These are phyloP conservation scores for Malbranchea cinnamomea DNA, from an alignment of 2,329 filamentous ascomycete genomes.

Conservation along the genomic window DNA sequence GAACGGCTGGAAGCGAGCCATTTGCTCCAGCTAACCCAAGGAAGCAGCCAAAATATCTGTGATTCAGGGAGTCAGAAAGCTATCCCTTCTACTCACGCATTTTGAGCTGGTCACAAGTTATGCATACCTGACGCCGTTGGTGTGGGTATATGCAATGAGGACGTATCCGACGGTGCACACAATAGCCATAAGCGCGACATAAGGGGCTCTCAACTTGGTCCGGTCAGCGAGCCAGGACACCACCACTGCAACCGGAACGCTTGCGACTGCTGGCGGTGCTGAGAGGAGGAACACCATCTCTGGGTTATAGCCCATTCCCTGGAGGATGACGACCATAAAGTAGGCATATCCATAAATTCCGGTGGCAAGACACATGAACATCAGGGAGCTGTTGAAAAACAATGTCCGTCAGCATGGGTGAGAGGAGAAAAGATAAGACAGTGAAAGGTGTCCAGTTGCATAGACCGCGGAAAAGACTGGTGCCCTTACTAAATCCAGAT, in stretches of 20 bases:
- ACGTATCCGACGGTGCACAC: slow-evolving; percentile 50
- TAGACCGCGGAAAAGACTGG: neutral
- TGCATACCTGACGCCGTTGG: slow-evolving; percentile 33
- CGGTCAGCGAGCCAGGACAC: slow-evolving; percentile 49
- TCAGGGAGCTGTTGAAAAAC: slow-evolving; percentile 3
- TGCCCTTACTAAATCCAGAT: slow-evolving; percentile 8
- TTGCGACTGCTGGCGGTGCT: slow-evolving; percentile 49
- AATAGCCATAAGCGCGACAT: slow-evolving; percentile 49
- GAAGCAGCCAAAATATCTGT: slow-evolving; percentile 53
- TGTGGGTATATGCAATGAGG: slow-evolving; percentile 50
- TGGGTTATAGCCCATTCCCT: slow-evolving; percentile 45
- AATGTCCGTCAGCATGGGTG: too few species aligned
- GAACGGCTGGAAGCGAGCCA: slow-evolving; percentile 52
- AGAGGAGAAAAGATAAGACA: neutral
- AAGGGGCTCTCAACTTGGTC: slow-evolving; percentile 46
- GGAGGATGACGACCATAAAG: slow-evolving; percentile 4
- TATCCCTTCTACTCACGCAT: too few species aligned
- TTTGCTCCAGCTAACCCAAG: slow-evolving; percentile 56
- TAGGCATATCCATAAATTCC: slow-evolving; percentile 5
- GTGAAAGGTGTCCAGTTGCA: too few species aligned
- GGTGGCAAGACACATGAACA: slow-evolving; percentile 6
- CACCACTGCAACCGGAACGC: slow-evolving; percentile 42
- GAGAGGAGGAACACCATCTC: slow-evolving; percentile 50
- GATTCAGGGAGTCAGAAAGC: too few species aligned
- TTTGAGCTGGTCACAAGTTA: too few species aligned